Base-by-base conservation (phyloP, 2,329 filamentous ascomycete species). In the Scleromitrula shiraiana region DNA sequence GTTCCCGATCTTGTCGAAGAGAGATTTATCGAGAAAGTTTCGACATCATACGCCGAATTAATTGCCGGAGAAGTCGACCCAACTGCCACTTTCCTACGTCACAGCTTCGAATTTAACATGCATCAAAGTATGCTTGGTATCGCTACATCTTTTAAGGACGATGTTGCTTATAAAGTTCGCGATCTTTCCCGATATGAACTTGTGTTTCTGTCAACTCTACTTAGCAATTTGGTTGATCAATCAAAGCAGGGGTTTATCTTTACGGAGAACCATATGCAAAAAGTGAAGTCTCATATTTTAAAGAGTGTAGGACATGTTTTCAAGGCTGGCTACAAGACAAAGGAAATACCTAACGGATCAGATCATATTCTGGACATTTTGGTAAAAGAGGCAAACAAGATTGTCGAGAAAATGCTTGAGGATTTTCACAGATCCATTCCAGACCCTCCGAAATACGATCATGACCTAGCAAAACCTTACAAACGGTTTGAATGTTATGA, bases 61-160 rank as follows among this genome's bases (percentile, higher is more conserved):
- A 51, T 56, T 2, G 41, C 49, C 1, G 49, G 48, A 0, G 38
- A 46, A 12, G 15, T 46, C 0, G 41, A 55, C 20, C 47, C 49
- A 1, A 52, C 53, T 3, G 57, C 56, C 2, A 62, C 68, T 1
- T 79, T 83, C 53, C 59, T 87, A 1, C 57, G 64, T 30, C 62
- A 68, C 17, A 73, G 75, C 3, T 76, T 88, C 38, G 57, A 62
- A 0, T 86, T 85, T 60, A 77, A 77, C 24, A 70, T 78, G 61
- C 63, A 73, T 35, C 70, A 71, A 1, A 74, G 70, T 6, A 65
- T 81, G 20, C 70, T 91, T 2, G 85, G 86, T 0, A 67, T 68
- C 0, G 81, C 77, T 47, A 90, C 85, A 0, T 73, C 69, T 4
- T 78, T 74, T 60, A 83, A 85, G 51, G 80, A 86, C 42, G 70